A percentile compares a stretch with the other conserved stretches of the same genome.
Conservation (phyloP, 257 asterid species). For the Jacaranda copaia region DNA sequence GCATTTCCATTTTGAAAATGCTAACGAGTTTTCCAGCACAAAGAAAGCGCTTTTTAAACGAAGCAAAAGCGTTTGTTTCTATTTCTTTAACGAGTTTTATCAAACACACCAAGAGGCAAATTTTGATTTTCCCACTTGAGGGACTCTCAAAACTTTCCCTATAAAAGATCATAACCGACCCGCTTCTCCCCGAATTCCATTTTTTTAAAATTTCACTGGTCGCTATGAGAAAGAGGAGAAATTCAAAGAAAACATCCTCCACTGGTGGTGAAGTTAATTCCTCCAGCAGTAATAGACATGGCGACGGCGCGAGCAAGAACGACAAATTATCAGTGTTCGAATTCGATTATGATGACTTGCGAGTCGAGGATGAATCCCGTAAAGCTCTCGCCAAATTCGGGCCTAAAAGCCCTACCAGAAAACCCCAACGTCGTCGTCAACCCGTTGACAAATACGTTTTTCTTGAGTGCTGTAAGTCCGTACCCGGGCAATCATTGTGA, state of each 20-base stretch:
- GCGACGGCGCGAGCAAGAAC: constrained; percentile 26
- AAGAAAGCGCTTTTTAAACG: background rate
- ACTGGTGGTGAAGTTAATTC: constrained; percentile 24
- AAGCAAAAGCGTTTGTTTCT: no score
- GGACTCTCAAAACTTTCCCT: background rate
- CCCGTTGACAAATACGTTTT: constrained; percentile 60
- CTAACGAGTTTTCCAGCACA: background rate
- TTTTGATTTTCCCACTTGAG: background rate
- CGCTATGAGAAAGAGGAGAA: constrained; percentile 46
- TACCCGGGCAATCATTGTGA: constrained; percentile 6
- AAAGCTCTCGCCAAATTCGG: constrained; percentile 46
- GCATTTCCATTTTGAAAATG: background rate
- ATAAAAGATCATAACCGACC: background rate
- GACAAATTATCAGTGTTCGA: constrained; percentile 56
- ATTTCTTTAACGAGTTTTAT: background rate
- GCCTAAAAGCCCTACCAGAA: constrained; percentile 38
- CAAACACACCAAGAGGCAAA: background rate
- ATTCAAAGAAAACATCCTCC: background rate
- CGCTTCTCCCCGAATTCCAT: background rate
- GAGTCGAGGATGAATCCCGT: constrained; percentile 48
- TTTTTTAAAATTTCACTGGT: constrained; percentile 2
- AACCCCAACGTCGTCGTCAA: constrained; percentile 26
- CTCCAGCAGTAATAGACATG: constrained; percentile 17
- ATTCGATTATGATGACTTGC: constrained; percentile 54
- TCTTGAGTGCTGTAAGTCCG: constrained; percentile 61